Base-by-base conservation (phyloP, 1,284 basidiomycete genomes). In the Rhodotorula mucilaginosa region DNA sequence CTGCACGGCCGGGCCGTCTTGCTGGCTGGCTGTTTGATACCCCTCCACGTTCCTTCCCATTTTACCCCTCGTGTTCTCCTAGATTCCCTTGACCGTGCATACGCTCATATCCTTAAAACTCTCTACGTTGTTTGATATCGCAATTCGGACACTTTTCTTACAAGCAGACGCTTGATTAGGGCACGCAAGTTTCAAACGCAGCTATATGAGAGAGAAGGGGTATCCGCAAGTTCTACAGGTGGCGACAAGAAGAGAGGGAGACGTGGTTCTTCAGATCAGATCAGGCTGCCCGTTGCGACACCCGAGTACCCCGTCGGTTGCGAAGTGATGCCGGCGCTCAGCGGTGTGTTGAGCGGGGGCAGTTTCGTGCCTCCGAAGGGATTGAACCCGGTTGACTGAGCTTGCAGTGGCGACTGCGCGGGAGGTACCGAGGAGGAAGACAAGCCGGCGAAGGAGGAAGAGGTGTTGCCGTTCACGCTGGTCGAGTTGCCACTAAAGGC, bases 281-380 rank as follows among this genome's bases (percentile, higher is more conserved):
- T 51, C 64, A 65, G 29, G 23, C 57, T 59, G 3, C 65, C 65
- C 18, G 58, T 64, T 13, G 47, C 58, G 13, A 7, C 19, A 6
- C 47, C 61, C n/a, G 58, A n/a, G 0, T 26, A 26, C 16, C 68
- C 68, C n/a, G 68, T 69, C 7, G 39, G 31, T 64, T 65, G 63
- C 13, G 59, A 26, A 13, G 64, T 63, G 34, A 63, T 12, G 0
- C 67, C 67, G 3, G 67, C 54, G 21, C 48, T 61, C 39, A 69
- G 48, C 0, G 61, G 65, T 59, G 68, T 61, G n/a, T 69, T 70
- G 12, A 73, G 61, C 29, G 71, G 71, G 39, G 71, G 71, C 12
- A 73, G 59, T 21, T 48, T 67, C 39, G 61, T 59, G 15, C 68
- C 71, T 39, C 61, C 56, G 49, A 69, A 74, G 0, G 69, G 69